Base-by-base conservation (phyloP, 352 stramenopile genomes). In the Albugo candida region DNA sequence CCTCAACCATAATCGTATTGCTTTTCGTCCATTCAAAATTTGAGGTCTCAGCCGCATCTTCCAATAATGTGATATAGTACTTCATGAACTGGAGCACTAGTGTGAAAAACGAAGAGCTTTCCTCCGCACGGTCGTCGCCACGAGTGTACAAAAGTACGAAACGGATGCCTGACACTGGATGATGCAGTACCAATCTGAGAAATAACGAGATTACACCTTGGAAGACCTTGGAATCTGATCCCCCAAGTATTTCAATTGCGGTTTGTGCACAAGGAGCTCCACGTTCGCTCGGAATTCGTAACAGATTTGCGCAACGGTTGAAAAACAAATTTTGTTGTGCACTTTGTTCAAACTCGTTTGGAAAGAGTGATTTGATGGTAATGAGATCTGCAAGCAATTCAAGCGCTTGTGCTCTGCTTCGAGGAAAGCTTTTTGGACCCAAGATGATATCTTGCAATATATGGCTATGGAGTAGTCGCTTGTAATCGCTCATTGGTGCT, bases 131-230 rank as follows among this genome's bases (percentile, higher is more conserved):
- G 0, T 58, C 43, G 6, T 65, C 52, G 3, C 65, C 74, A 24
- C 63, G 64, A n/a, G 74, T 83, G 48, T 63, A 77, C 41, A 83
- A 67, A 2, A 86, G 60, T 41, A 83, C 69, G 14, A 83, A 83
- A 8, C 70, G 64, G 40, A 80, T 65, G 6, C 74, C 74, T 19
- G 60, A 63, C 0, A 68, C 75, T 13, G 74, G 74, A 36, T 75
- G 80, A 5, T 57, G 65, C 35, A 70, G 62, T 10, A 66, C 54
- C 36, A 83, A 67, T 11, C 61, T 62, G 0, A 81, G 40, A 45
- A 86, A 61, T 10, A 83, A 41, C 40, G 70, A 71, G 10, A 83
- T 58, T 14, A 83, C 61, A 36, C 79, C 47, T 14, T 67, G 61
- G 45, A 81, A 67, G 24, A 86, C 56, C n/a, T 36, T 8, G 6